These are phyloP conservation scores for Lyophyllum semitale DNA, from an alignment of 768 basidiomycete species.

Conservation along the genomic window DNA sequence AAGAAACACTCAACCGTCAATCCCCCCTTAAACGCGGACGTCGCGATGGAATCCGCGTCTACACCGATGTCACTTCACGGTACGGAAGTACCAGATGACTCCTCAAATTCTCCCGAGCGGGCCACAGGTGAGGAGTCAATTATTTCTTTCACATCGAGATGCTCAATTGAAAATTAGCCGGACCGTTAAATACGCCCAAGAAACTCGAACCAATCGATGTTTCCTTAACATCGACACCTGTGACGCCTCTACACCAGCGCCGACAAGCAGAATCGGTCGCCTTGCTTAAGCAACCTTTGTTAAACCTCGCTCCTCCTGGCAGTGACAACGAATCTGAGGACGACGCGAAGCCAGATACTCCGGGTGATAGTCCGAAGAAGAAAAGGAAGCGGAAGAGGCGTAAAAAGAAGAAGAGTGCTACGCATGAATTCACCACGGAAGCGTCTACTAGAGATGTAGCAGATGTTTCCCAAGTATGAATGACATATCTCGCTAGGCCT, in stretches of 20 bases:
- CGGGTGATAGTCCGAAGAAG: constrained; percentile 43
- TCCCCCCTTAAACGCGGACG: not conserved
- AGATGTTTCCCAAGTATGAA: not conserved
- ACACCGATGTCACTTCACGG: not conserved
- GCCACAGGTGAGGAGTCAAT: not conserved
- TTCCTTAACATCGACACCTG: constrained; percentile 15
- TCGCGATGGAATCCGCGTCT: not conserved
- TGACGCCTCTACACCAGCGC: constrained; percentile 6
- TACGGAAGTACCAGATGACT: not conserved
- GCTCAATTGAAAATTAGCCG: not conserved
- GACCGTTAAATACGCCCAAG: not conserved
- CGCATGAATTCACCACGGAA: not conserved
- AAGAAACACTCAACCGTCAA: not conserved
- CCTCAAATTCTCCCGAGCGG: not conserved
- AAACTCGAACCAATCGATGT: constrained; percentile 14
- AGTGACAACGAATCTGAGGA: constrained; percentile 34
- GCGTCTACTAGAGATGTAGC: not conserved
- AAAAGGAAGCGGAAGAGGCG: constrained; percentile 60
- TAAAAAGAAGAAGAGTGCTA: constrained; percentile 41
- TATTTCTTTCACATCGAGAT: not conserved
- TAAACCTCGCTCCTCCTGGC: constrained; percentile 54
- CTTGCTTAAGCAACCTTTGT: constrained; percentile 41
- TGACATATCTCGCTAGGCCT: not conserved
- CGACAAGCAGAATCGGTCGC: constrained; percentile 20
- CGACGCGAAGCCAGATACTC: constrained; percentile 9